Evolutionary conservation across 441 rosid genomes (phyloP).

Genomic region (Erysimum pusillum): DNA sequence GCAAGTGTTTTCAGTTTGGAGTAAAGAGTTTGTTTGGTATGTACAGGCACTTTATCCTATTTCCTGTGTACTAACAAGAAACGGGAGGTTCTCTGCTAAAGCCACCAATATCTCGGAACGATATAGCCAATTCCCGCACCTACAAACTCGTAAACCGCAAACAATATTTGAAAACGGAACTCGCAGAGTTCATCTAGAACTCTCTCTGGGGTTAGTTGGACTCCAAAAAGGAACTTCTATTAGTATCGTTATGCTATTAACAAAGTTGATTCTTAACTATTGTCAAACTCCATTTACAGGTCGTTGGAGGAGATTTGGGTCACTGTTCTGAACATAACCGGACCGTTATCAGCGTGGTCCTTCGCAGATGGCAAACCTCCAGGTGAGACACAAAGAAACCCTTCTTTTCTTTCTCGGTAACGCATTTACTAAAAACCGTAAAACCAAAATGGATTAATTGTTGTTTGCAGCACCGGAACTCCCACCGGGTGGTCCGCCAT

Average conservation of each 20-base stretch:
- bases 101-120: conserved; percentile 59
- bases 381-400: conserved; percentile 50
- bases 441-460: conserved; percentile 22
- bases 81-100: conserved; percentile 78
- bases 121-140: conserved; percentile 65
- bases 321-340: conserved; percentile 88
- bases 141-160: conserved; percentile 61
- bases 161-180: conserved; percentile 51
- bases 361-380: conserved; percentile 81
- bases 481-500: conserved; percentile 76
- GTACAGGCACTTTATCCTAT: conserved; percentile 84
- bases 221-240: background rate
- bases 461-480: conserved; percentile 75
- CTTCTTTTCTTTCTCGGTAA: background rate
- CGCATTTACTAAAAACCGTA: conserved; percentile 7
- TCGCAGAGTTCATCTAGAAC: conserved; percentile 86
- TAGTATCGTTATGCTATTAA: background rate
- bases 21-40: conserved; percentile 25
- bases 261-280: background rate
- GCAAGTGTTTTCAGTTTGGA: conserved; percentile 5
- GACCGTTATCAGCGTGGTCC: conserved; percentile 96
- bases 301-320: conserved; percentile 94
- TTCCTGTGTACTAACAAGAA: conserved; percentile 68
- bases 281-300: conserved; percentile 53
- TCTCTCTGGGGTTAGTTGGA: conserved; percentile 86